phyloP scores from a whole-genome alignment of 2,329 filamentous ascomycete species.

The Cladophialophora carrionii region DNA sequence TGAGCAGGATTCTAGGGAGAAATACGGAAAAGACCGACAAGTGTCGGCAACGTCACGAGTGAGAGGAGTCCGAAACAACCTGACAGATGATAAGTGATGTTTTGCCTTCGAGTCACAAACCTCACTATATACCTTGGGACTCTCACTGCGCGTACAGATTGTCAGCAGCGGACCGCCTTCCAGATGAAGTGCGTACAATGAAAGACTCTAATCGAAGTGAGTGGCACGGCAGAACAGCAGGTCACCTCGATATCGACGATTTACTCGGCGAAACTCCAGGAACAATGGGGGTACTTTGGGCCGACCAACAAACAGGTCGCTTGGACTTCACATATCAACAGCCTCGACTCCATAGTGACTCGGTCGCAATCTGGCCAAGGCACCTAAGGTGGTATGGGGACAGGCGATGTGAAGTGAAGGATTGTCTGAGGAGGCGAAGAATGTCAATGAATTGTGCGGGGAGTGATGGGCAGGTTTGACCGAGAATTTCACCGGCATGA shows the following conservation, averaged over 20 bases:
- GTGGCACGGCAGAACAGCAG: neutral
- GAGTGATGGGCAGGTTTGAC: slow-evolving; percentile 2
- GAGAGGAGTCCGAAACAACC: neutral
- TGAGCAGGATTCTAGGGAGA: neutral
- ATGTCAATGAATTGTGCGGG: neutral
- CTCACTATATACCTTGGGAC: neutral
- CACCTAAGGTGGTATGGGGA: neutral
- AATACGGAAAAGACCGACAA: neutral
- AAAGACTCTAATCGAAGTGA: neutral
- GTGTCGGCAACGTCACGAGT: neutral
- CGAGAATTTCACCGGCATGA: slow-evolving; percentile 14
- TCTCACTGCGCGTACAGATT: neutral
- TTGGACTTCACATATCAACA: neutral
- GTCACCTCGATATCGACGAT: slow-evolving; percentile 1
- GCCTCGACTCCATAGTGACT: neutral
- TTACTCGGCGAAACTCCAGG: slow-evolving; percentile 16
- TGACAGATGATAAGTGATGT: neutral
- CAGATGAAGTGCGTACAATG: slow-evolving; percentile 9
- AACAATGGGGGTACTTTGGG: neutral
- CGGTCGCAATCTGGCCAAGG: neutral
- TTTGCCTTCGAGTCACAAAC: neutral
- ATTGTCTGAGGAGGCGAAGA: neutral
- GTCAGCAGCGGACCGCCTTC: slow-evolving; percentile 19
- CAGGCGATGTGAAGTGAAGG: neutral
- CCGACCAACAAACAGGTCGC: neutral